Percentiles rank a stretch among this genome's conserved stretches.
Evolutionary conservation across 441 rosid species (phyloP).

Genomic region (Eutrema salsugineum): DNA sequence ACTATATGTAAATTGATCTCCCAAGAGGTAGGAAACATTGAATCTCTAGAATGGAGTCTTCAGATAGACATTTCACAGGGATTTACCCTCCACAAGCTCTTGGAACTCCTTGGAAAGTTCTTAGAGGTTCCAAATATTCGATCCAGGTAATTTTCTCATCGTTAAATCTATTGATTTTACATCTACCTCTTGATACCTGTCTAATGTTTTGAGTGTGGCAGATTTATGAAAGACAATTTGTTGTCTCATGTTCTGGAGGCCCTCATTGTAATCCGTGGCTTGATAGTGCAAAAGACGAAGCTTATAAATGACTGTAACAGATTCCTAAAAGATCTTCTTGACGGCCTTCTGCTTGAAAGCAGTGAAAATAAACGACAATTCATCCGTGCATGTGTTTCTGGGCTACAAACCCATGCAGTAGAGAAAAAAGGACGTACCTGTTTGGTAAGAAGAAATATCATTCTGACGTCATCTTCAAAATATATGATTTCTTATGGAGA

Average conservation of each 20-base stretch:
- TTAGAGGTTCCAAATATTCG: slow-evolving; percentile 94
- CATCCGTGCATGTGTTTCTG: slow-evolving; percentile 93
- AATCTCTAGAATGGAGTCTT: slow-evolving; percentile 95
- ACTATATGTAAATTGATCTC: slow-evolving; percentile 87
- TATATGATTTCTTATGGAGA: slow-evolving; percentile 12
- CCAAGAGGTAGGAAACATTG: slow-evolving; percentile 91
- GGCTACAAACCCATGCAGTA: slow-evolving; percentile 92
- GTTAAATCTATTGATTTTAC: slow-evolving; percentile 13
- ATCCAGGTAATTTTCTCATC: slow-evolving; percentile 63
- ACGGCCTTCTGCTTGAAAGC: slow-evolving; percentile 98
- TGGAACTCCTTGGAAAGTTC: slow-evolving; percentile 97
- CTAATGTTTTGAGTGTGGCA: slow-evolving; percentile 38
- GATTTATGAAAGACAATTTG: slow-evolving; percentile 95
- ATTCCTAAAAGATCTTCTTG: slow-evolving; percentile 93
- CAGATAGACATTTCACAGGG: slow-evolving; percentile 99
- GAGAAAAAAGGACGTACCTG: slow-evolving; percentile 91
- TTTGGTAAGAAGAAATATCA: slow-evolving; percentile 57
- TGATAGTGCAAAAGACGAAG: slow-evolving; percentile 99
- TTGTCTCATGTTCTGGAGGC: slow-evolving; percentile 97
- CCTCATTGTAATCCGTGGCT: slow-evolving; percentile 94
- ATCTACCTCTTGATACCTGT: slow-evolving; percentile 24
- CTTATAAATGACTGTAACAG: slow-evolving; percentile 96
- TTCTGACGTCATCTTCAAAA: slow-evolving; percentile 8
- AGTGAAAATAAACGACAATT: slow-evolving; percentile 96
- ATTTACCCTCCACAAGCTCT: slow-evolving; percentile 97